phyloP scores from a whole-genome alignment of 2,329 filamentous ascomycete genomes.

The Fragosphaeria purpurea region DNA sequence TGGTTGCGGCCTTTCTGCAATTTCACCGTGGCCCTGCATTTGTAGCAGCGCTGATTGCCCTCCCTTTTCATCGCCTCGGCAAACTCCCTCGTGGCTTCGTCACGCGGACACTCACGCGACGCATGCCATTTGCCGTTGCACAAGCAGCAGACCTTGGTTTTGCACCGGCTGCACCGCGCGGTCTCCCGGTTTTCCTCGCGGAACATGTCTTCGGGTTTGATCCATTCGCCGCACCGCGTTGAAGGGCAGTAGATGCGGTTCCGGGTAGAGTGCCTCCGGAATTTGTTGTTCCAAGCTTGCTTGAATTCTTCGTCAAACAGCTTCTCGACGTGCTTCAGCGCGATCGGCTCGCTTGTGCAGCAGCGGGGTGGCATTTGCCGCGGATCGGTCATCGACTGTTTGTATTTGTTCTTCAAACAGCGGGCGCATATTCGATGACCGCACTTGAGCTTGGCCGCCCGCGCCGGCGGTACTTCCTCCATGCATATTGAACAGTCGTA shows the following conservation, averaged over 20 bases:
- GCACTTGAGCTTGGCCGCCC: conserved; percentile 63
- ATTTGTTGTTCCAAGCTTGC: conserved; percentile 70
- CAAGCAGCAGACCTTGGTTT: conserved; percentile 60
- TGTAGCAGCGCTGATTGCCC: conserved; percentile 68
- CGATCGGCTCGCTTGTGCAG: conserved; percentile 64
- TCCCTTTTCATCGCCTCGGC: conserved; percentile 54
- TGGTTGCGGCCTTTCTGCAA: conserved; percentile 77
- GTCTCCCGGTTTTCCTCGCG: conserved; percentile 51
- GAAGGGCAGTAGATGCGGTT: conserved; percentile 71
- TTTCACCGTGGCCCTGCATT: conserved; percentile 65
- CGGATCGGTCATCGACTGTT: conserved; percentile 64
- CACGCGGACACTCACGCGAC: conserved; percentile 58
- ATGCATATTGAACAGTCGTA: conserved; percentile 65
- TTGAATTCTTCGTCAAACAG: conserved; percentile 69
- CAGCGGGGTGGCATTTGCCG: conserved; percentile 79
- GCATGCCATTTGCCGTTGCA: conserved; percentile 71
- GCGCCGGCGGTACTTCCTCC: conserved; percentile 53
- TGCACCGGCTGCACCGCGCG: conserved; percentile 62
- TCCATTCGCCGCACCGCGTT: conserved; percentile 66
- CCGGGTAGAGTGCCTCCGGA: conserved; percentile 61
- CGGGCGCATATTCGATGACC: conserved; percentile 71
- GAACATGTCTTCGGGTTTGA: conserved; percentile 60
- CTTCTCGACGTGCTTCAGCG: conserved; percentile 63
- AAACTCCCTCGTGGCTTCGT: conserved; percentile 55
- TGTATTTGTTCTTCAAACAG: conserved; percentile 67